Evolutionary conservation across 768 basidiomycete genomes (phyloP), one percentile per base, ranked within the genome.

Genomic region (Rhodocollybia butyracea): DNA sequence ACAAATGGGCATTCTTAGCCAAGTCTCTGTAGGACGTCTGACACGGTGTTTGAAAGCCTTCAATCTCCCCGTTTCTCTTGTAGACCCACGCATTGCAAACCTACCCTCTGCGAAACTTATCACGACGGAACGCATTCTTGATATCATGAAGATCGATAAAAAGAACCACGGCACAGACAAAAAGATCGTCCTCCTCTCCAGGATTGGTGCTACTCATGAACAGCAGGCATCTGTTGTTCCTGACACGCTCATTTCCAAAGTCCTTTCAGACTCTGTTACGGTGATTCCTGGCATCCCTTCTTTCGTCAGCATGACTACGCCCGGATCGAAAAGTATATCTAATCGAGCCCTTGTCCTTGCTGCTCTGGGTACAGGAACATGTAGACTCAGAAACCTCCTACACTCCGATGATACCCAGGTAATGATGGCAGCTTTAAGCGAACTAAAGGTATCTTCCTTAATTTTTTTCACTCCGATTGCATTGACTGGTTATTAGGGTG

Each of bases 401-500:
- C 96, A 98, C 66, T 97, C 94, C 3, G 96, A 98, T 64, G 96
- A 99, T 66, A 99, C 97, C 0, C 94, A 95, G 62, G 96, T 99
- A 52, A 99, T 99, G 97, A 98, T 98, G 94, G 78, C 86, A 3
- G 96, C 95, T 31, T 78, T 98, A 29, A 75, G 83, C 40, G 91
- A 94, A 51, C 82, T 99, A 59, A 88, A 94, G 77, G 93, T 90
- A 54, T 17, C 24, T 27, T 30, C 36, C 57, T 34, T n/a, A 12
- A 31, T 55, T 29, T 42, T 45, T 57, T 29, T n/a, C 34, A 32
- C 55, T 13, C 17, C 31, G 51, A 45, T 13, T 26, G 41, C 36
- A 17, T 38, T 59, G 4, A 55, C 6, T 43, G n/a, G n/a, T n/a
- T n/a, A n/a, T 52, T 46, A 94, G 91, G 96, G 96, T 43, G 96